A percentile compares a stretch with the other conserved stretches of the same genome.
phyloP scores from a whole-genome alignment of 495 filamentous ascomycete species.

The Aspergillus wentii region DNA sequence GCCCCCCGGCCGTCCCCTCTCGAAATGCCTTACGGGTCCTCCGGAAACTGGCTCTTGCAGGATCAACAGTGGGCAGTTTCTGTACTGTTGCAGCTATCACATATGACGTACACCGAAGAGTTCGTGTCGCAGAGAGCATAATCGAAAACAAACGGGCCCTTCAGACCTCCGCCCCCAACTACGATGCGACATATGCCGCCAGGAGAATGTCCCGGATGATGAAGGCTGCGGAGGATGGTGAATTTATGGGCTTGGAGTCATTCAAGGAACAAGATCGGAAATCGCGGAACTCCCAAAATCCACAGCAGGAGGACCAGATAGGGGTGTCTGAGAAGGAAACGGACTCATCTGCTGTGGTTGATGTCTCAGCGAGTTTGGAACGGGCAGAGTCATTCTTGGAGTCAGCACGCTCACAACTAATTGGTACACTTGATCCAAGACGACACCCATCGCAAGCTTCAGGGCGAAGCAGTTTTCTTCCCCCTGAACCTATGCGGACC shows the following conservation, averaged over 20 bases:
- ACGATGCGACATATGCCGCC: conserved; percentile 40
- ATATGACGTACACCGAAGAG: conserved; percentile 39
- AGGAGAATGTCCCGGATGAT: conserved; percentile 34
- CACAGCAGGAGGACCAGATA: not conserved
- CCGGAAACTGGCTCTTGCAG: conserved; percentile 38
- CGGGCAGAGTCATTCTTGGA: not conserved
- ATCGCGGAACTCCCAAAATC: conserved; percentile 1
- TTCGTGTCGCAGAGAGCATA: conserved; percentile 36
- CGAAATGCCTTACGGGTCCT: conserved; percentile 43
- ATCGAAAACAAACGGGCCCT: conserved; percentile 40
- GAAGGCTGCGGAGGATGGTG: conserved; percentile 38
- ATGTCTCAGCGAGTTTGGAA: not conserved
- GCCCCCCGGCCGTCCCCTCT: conserved; percentile 33
- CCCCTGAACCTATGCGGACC: conserved; percentile 1
- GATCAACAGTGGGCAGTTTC: conserved; percentile 35
- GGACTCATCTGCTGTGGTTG: not conserved
- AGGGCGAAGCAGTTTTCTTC: conserved; percentile 1
- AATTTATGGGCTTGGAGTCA: conserved; percentile 34
- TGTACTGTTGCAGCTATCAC: conserved; percentile 38
- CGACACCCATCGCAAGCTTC: not conserved
- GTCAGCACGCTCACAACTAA: not conserved
- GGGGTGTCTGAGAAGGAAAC: not conserved
- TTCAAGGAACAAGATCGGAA: conserved; percentile 25
- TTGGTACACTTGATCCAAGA: not conserved
- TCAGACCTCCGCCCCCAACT: conserved; percentile 39